Base-by-base conservation (phyloP, 2,329 filamentous ascomycete species). In the Aspergillus costaricaensis region DNA sequence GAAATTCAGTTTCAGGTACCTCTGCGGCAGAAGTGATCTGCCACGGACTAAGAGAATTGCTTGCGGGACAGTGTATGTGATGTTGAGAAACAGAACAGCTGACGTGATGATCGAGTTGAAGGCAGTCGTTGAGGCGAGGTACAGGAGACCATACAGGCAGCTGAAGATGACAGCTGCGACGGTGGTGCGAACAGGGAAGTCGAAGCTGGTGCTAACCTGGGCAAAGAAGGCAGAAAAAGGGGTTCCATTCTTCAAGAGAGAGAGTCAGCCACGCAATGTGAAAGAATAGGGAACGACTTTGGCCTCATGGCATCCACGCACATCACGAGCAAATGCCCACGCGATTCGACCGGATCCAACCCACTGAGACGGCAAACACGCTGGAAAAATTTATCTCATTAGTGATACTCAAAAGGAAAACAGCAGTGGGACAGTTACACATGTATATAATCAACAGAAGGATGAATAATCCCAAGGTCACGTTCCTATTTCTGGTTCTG, bases 1-100 rank as follows among this genome's bases (percentile, higher is more conserved):
- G 9, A 23, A n/a, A 7, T 47, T 48, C 3, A 62, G 47, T 14
- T 54, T 69, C 41, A 71, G 67, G 10, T 68, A 61, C 14, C 70
- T 60, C 54, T 64, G 47, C 14, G 61, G 58, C 5, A 69, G 65
- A 1, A 59, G 64, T 15, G 63, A 51, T 14, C 78, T 72, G 0
- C 80, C 75, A 15, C 71, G 72, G 1, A 74, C 58, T 17, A 78
- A 57, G 68, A 82, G 57, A 2, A 80, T 70, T 58, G 79, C 81
- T 4, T 79, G 80, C 5, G 74, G 76, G 2, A 80, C 63, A 21
- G 76, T 72, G 65, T 79, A 80, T 1, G 76, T 76, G n/a, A 70
- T 67, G n/a, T 79, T 64, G 9, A 79, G 65, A 8, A 74, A 67
- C 10, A 72, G 70, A 8, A 74, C 64, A n/a, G 67, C 70, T 4